These are phyloP conservation scores for Posidonia oceanica DNA, from an alignment of 116 monocot genomes.

Conservation along the genomic window DNA sequence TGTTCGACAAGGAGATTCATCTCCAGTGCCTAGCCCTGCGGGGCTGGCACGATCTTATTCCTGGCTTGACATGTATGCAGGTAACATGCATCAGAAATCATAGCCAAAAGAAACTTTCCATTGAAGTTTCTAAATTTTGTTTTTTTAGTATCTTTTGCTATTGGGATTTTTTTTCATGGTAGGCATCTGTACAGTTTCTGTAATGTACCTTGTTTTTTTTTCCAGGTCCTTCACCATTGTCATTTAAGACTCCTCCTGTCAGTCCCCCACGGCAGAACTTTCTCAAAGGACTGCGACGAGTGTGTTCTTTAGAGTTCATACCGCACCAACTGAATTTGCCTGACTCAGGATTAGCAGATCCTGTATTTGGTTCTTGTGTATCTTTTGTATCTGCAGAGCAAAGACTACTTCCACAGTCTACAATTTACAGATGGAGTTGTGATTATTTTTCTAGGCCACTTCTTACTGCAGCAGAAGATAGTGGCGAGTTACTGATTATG, in stretches of 20 bases:
- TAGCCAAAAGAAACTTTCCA: neutral
- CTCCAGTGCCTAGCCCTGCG: conserved; percentile 31
- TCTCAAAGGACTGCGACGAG: conserved; percentile 61
- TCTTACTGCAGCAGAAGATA: conserved; percentile 68
- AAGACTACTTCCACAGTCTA: conserved; percentile 71
- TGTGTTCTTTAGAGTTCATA: conserved; percentile 76
- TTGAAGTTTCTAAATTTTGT: neutral
- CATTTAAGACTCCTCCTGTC: conserved; percentile 89
- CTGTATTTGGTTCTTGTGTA: conserved; percentile 38
- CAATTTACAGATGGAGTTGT: conserved; percentile 93
- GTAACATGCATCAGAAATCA: conserved; percentile 20
- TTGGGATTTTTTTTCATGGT: neutral
- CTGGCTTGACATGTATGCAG: conserved; percentile 91
- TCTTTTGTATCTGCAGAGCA: conserved; percentile 32
- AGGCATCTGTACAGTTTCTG: neutral
- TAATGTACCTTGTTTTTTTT: neutral
- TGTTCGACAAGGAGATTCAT: conserved; percentile 42
- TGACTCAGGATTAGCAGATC: conserved; percentile 73
- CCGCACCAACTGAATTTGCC: conserved; percentile 57
- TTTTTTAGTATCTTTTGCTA: neutral
- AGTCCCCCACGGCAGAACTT: conserved; percentile 74
- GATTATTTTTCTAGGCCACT: conserved; percentile 90
- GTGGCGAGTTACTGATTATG: conserved; percentile 44
- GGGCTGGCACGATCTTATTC: conserved; percentile 78
- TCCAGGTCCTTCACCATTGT: conserved; percentile 60